Evolutionary conservation across 345 rosid genomes (phyloP).

Genomic region (Populus deltoides): DNA sequence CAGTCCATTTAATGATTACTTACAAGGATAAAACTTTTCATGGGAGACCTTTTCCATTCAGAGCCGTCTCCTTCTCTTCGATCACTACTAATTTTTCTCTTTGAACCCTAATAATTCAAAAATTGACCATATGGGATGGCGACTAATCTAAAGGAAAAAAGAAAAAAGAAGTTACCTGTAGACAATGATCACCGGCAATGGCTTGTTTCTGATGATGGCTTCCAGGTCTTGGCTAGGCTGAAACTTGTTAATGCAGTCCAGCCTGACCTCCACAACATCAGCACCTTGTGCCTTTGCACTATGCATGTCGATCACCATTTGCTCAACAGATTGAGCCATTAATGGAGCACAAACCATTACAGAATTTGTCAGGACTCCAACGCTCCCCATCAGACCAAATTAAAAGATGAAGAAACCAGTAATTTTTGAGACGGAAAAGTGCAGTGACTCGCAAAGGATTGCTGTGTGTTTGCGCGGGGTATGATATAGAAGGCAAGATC

Average conservation of each 20-base stretch:
- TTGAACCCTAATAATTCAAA: not conserved
- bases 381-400: conserved; percentile 28
- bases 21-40: not conserved
- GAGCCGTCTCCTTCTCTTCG: not conserved
- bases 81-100: not conserved
- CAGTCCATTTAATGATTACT: too few relatives aligned
- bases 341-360: conserved; percentile 42
- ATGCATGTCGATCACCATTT: conserved; percentile 36
- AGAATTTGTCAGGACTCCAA: not conserved
- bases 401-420: not conserved
- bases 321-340: conserved; percentile 41
- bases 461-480: not conserved
- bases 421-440: not conserved
- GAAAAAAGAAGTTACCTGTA: conserved; percentile 32
- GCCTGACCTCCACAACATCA: conserved; percentile 47
- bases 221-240: conserved; percentile 41
- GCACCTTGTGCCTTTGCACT: conserved; percentile 52
- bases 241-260: conserved; percentile 43
- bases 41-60: not conserved
- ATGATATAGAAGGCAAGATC: too few relatives aligned
- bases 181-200: conserved; percentile 45
- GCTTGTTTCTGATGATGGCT: conserved; percentile 38
- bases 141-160: not conserved
- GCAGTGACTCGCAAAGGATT: not conserved
- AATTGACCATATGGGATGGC: not conserved